Percentiles rank a stretch among this genome's conserved stretches.
Conservation (phyloP, 1,284 basidiomycete species). For the Rhodotorula sp. region DNA sequence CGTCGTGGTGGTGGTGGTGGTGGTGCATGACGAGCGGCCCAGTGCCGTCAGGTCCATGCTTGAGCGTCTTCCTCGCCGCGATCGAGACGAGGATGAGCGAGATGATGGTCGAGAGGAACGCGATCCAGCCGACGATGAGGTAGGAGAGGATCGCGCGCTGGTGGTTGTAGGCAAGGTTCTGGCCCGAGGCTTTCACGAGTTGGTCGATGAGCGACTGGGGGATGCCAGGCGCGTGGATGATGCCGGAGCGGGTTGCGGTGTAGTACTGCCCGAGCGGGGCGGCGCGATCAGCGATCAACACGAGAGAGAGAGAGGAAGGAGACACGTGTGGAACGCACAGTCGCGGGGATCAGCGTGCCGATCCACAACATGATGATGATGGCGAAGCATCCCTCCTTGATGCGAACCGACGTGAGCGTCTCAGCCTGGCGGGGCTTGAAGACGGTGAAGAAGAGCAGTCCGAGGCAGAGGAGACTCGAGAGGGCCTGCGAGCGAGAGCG, state of each 20-base stretch:
- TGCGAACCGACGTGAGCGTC: slow-evolving; percentile 29
- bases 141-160: slow-evolving; percentile 23
- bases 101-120: slow-evolving; percentile 26
- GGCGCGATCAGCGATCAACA: not conserved
- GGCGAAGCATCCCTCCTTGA: slow-evolving; percentile 34
- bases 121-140: slow-evolving; percentile 36
- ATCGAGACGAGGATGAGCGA: slow-evolving; percentile 31
- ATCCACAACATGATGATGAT: slow-evolving; percentile 20
- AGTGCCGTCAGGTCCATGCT: slow-evolving; percentile 26
- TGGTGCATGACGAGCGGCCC: not conserved
- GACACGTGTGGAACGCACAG: slow-evolving; percentile 5
- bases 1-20: not conserved
- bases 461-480: slow-evolving; percentile 23
- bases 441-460: slow-evolving; percentile 11
- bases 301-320: not conserved
- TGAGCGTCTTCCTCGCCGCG: slow-evolving; percentile 35
- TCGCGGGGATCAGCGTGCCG: slow-evolving; percentile 30
- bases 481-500: slow-evolving; percentile 2
- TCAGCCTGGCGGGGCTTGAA: slow-evolving; percentile 22
- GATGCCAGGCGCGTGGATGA: slow-evolving; percentile 22
- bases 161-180: slow-evolving; percentile 16
- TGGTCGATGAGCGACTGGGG: slow-evolving; percentile 13
- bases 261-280: not conserved
- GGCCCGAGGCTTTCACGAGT: slow-evolving; percentile 20
- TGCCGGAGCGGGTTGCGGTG: slow-evolving; percentile 7